Base-by-base conservation (phyloP, 2,329 filamentous ascomycete genomes). In the Mycosphaerella arachidis region DNA sequence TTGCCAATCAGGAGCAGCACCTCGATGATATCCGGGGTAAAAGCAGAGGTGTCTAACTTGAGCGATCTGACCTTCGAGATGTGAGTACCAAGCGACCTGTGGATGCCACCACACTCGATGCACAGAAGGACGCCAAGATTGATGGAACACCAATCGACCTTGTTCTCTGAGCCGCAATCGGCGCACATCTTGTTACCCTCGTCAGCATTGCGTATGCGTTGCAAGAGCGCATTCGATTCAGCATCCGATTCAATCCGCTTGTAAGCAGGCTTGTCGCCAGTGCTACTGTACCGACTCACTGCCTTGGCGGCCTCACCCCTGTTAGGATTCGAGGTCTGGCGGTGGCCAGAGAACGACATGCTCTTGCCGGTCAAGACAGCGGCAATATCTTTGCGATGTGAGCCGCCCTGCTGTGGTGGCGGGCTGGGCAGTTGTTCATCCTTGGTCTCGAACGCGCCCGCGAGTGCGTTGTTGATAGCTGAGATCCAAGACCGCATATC, bases 91-190 rank as follows among this genome's bases (percentile, higher is more conserved):
- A 99, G 82, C 1, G 93, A 97, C 46, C 94, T 87, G 75, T 99
- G 94, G 63, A 99, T 97, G 64, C 94, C 94, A 72, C 92, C 96
- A 77, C 94, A 99, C 75, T 99, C 93, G 72, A 97, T 97, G 77
- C 94, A 99, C 20, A 99, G 83, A 56, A 99, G 88, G 61, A 99
- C 96, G 50, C 91, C 94, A 4, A 99, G 82, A 70, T 99, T 99
- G 76, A 99, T 96, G 0, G 94, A 97, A 30, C 97, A 94, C 94
- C 94, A 99, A 75, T 99, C 94, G 24, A 96, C 92, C 78, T 97
- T 97, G 71, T 87, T 85, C 35, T 89, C 88, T 7, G 92, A 95
- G 10, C 91, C 90, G 72, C 94, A 99, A 74, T 99, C 94, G 16
- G 94, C 94, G 73, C 94, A 99, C 84, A 89, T 90, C 67, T 86